Conservation (phyloP, 2,329 filamentous ascomycete genomes). For the Colletotrichum scovillei region DNA sequence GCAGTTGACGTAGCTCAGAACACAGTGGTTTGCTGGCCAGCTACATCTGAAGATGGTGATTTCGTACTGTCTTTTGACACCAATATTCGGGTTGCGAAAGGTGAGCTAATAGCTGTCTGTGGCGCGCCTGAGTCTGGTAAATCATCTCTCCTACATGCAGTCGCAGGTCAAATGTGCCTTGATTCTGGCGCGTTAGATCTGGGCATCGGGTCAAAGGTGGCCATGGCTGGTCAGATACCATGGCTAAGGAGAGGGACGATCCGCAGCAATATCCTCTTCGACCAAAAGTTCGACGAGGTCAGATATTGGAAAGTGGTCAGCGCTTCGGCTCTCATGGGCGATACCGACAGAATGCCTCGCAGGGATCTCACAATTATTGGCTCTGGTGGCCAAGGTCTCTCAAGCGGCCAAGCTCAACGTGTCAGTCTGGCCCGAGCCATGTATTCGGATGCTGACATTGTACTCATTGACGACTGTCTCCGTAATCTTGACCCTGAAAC, state of each 20-base stretch:
- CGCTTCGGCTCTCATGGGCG: background rate
- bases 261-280: background rate
- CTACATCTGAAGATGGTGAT: background rate
- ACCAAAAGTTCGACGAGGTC: background rate
- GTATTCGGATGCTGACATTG: background rate
- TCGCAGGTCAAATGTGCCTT: constrained; percentile 1
- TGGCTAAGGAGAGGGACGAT: background rate
- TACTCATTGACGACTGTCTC: background rate
- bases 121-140: background rate
- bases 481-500: background rate
- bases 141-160: background rate
- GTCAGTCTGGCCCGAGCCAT: constrained; percentile 85
- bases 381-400: constrained; percentile 78
- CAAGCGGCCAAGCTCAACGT: constrained; percentile 86
- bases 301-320: background rate
- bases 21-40: background rate
- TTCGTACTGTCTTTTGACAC: background rate
- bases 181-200: background rate
- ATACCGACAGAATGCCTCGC: background rate
- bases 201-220: background rate
- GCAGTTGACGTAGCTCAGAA: background rate
- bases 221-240: background rate
- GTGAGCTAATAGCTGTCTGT: background rate
- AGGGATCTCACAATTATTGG: constrained; percentile 71
- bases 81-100: background rate